Conservation (phyloP, 2,329 filamentous ascomycete species). For the Ramichloridium luteum region DNA sequence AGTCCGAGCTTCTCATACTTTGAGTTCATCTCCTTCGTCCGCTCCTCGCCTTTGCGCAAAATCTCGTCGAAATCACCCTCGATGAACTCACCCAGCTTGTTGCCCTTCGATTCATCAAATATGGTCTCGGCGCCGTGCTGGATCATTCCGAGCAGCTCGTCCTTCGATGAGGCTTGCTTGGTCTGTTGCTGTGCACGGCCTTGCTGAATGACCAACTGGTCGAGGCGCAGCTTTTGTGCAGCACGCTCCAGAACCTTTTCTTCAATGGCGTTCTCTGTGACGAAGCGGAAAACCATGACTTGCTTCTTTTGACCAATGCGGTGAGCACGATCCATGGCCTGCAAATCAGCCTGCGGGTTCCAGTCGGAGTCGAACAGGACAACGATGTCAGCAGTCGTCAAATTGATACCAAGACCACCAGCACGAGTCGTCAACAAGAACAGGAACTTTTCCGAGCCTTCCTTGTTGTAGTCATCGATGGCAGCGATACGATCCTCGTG, state of each 20-base stretch:
- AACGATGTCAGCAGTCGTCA: slow-evolving; percentile 91
- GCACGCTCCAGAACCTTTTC: slow-evolving; percentile 96
- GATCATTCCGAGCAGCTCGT: slow-evolving; percentile 94
- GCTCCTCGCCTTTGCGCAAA: slow-evolving; percentile 70
- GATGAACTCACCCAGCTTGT: slow-evolving; percentile 51
- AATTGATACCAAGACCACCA: slow-evolving; percentile 90
- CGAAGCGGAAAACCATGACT: slow-evolving; percentile 89
- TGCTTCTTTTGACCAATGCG: slow-evolving; percentile 98
- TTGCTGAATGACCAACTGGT: slow-evolving; percentile 96
- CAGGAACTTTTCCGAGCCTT: slow-evolving; percentile 88
- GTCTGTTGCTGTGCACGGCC: slow-evolving; percentile 81
- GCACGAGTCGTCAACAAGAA: slow-evolving; percentile 92
- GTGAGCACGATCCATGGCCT: slow-evolving; percentile 97
- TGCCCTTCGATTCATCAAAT: slow-evolving; percentile 61
- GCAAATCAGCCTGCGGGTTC: slow-evolving; percentile 96
- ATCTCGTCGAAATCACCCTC: slow-evolving; percentile 90
- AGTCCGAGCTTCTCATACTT: slow-evolving; percentile 96
- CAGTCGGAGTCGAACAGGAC: slow-evolving; percentile 96
- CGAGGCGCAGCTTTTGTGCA: slow-evolving; percentile 88
- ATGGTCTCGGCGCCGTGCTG: slow-evolving; percentile 96
- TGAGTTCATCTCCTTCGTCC: slow-evolving; percentile 79
- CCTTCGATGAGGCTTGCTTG: slow-evolving; percentile 88
- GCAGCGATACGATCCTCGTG: slow-evolving; percentile 96
- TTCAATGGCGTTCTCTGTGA: slow-evolving; percentile 96
- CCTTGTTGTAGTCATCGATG: slow-evolving; percentile 97